phyloP scores from a whole-genome alignment of 1,284 basidiomycete genomes.

The Bondarzewia mesenterica region DNA sequence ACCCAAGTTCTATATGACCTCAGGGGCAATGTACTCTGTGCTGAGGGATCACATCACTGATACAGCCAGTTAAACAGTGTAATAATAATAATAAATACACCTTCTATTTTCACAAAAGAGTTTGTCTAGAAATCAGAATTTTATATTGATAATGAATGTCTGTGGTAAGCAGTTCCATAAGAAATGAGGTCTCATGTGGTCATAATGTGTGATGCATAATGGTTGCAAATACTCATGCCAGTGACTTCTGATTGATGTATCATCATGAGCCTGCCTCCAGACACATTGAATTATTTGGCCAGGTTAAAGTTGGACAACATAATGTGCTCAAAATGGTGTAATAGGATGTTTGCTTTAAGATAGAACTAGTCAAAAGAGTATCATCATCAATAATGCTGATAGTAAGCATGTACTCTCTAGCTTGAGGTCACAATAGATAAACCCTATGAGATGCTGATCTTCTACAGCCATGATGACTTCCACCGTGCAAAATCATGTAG shows the following conservation, averaged over 20 bases:
- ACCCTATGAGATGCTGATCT: constrained; percentile 98
- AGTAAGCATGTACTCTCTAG: constrained; percentile 80
- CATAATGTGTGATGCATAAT: constrained; percentile 6
- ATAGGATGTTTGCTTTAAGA: constrained; percentile 84
- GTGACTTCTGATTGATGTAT: constrained; percentile 85
- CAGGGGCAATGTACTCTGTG: constrained; percentile 95
- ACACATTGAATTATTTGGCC: constrained; percentile 88
- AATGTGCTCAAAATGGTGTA: constrained; percentile 98
- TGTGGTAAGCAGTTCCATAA: constrained; percentile 20
- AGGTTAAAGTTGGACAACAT: constrained; percentile 99
- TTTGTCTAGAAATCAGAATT: constrained; percentile 98
- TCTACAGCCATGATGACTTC: constrained; percentile 97
- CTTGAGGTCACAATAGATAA: constrained; percentile 98
- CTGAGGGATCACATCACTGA: constrained; percentile 5
- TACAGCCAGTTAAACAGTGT: background rate
- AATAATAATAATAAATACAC: constrained; percentile 33
- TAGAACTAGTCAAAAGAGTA: background rate
- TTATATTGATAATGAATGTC: constrained; percentile 91
- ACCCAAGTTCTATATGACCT: constrained; percentile 96
- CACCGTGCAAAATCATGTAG: constrained; percentile 95
- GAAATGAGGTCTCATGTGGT: constrained; percentile 3
- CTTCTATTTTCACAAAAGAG: constrained; percentile 98
- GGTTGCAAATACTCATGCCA: constrained; percentile 49
- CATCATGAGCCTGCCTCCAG: constrained; percentile 82
- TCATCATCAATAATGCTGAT: background rate